A percentile compares a stretch with the other conserved stretches of the same genome.
phyloP scores from a whole-genome alignment of 2,329 filamentous ascomycete species.

The Clonostachys chloroleuca region DNA sequence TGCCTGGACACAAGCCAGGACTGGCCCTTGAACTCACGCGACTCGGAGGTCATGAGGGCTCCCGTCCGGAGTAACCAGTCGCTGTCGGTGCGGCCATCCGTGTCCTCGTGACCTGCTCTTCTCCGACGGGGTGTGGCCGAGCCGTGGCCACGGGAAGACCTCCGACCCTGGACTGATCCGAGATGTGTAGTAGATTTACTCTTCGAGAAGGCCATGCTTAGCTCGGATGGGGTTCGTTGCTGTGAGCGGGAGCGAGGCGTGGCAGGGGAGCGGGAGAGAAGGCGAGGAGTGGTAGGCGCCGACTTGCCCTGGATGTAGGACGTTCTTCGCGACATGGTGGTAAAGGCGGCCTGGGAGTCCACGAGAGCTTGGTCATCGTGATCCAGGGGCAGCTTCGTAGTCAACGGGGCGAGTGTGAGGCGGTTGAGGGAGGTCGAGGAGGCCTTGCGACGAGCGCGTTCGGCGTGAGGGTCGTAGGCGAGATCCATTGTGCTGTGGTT shows the following conservation, averaged over 20 bases:
- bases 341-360: slow-evolving; percentile 13
- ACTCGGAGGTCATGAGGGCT: slow-evolving; percentile 55
- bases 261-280: slow-evolving; percentile 54
- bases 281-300: slow-evolving; percentile 59
- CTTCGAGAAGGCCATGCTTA: slow-evolving; percentile 40
- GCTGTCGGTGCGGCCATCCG: slow-evolving; percentile 40
- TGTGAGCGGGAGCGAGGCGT: slow-evolving; percentile 41
- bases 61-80: slow-evolving; percentile 65
- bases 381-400: slow-evolving; percentile 49
- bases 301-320: slow-evolving; percentile 61
- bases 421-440: slow-evolving; percentile 56
- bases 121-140: slow-evolving; percentile 15
- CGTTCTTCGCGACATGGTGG: slow-evolving; percentile 17
- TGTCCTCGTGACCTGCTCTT: slow-evolving; percentile 21
- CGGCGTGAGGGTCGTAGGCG: slow-evolving; percentile 56
- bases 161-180: slow-evolving; percentile 6
- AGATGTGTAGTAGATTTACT: slow-evolving; percentile 62
- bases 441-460: slow-evolving; percentile 51
- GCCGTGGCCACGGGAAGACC: slow-evolving; percentile 12
- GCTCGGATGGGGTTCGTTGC: slow-evolving; percentile 31
- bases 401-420: slow-evolving; percentile 60
- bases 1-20: slow-evolving; percentile 62
- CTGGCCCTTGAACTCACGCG: slow-evolving; percentile 65
- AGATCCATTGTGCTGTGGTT: slow-evolving; percentile 42
- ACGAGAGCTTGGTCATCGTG: slow-evolving; percentile 20